Percentiles rank a stretch among this genome's conserved stretches.
Conservation (phyloP, 116 monocot species). For the Cymodocea nodosa region DNA sequence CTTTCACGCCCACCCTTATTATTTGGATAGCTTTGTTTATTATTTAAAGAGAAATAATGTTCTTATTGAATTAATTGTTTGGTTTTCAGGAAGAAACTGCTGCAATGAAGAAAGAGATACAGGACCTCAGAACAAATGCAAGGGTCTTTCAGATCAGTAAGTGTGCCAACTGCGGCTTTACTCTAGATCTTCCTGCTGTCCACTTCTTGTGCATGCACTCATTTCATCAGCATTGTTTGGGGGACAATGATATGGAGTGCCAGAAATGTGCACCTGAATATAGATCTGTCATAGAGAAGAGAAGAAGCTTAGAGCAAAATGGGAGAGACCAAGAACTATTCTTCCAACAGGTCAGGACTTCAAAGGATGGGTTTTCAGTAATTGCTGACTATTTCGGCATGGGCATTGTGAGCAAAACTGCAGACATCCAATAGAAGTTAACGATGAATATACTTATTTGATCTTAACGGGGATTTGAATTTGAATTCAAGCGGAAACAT, state of each 20-base stretch:
- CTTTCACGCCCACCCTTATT: no score
- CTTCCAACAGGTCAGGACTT: constrained; percentile 63
- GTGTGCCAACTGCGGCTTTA: constrained; percentile 86
- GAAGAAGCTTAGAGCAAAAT: constrained; percentile 58
- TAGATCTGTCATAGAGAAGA: constrained; percentile 51
- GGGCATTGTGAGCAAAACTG: constrained; percentile 79
- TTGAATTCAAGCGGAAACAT: no score
- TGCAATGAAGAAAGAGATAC: constrained; percentile 79
- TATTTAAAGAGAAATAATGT: neutral
- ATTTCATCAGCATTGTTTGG: constrained; percentile 87
- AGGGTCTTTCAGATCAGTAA: constrained; percentile 95
- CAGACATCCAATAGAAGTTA: neutral
- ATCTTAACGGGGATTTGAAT: no score
- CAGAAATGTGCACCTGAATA: constrained; percentile 83
- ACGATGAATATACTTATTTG: no score
- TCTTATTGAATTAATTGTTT: constrained; percentile 1
- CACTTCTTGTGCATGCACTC: constrained; percentile 99
- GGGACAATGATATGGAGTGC: constrained; percentile 97
- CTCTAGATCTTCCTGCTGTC: constrained; percentile 92
- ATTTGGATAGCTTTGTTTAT: no score
- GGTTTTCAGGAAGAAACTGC: constrained; percentile 66
- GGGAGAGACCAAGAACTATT: constrained; percentile 29
- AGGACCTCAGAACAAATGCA: constrained; percentile 80
- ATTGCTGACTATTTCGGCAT: constrained; percentile 89
- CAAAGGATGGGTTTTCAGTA: constrained; percentile 91